Base-by-base conservation (phyloP, 2,329 filamentous ascomycete genomes). In the Xylariaceae sp. region DNA sequence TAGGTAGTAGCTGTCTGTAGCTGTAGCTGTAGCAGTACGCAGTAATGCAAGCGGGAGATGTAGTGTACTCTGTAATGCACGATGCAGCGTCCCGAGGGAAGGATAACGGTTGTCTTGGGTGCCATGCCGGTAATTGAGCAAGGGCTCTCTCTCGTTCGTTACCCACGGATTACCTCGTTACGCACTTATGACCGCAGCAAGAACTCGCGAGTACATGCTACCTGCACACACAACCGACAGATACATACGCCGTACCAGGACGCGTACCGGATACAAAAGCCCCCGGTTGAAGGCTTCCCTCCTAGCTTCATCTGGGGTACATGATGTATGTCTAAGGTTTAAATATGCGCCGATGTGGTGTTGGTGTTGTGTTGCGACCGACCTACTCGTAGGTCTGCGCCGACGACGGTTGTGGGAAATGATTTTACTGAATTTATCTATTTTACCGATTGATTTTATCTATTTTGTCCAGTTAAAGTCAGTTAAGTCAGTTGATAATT, bases 281-380 rank as follows among this genome's bases (percentile, higher is more conserved):
- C 37, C 11, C 35, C 4, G n/a, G 51, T 15, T 42, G 35, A 53
- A 17, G n/a, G 34, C 23, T 15, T 39, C 37, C 9, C 37, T 42
- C 37, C 37, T 59, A 52, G 59, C 56, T 53, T 15, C 55, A 57
- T 63, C 61, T 52, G 56, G 61, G 61, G 61, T 63, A 56, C 61
- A 57, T 61, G 53, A 59, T 63, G 61, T 63, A 59, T 63, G 53
- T 58, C 55, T 61, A 52, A 57, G 42, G 42, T 45, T 15, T 45
- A 45, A 45, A 45, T 42, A n/a, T 45, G 13, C 3, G 37, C 9
- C 37, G 37, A 42, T 42, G 8, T 42, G 37, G 37, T 42, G 11
- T 30, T 30, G 23, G 23, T 30, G 23, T 30, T 30, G 23, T 30
- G 23, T 30, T 30, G 23, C 23, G 23, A 30, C 23, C 23, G 4